phyloP scores from a whole-genome alignment of 805 yeast species.

The Yarrowia osloensis region DNA sequence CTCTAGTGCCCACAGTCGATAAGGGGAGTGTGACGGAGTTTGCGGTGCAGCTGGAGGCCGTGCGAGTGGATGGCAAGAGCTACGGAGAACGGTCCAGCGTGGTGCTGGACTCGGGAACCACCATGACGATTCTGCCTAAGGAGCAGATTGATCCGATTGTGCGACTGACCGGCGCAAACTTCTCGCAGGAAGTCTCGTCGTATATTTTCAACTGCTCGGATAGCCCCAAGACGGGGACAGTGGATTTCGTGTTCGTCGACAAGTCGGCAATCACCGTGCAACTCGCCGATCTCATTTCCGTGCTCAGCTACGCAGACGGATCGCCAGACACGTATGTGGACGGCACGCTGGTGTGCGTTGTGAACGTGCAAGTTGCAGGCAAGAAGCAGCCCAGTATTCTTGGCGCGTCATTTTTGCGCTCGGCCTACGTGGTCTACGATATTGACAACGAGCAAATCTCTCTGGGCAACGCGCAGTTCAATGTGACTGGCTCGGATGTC shows the following conservation, averaged over 20 bases:
- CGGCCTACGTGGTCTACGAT: conserved; percentile 8
- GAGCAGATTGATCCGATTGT: conserved; percentile 35
- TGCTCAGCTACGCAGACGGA: conserved; percentile 10
- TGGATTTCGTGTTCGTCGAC: conserved; percentile 75
- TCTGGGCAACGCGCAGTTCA: neutral
- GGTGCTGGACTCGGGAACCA: conserved; percentile 57
- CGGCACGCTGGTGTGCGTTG: conserved; percentile 3
- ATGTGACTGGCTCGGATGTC: neutral
- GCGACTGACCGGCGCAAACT: conserved; percentile 57
- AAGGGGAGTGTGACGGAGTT: conserved; percentile 36
- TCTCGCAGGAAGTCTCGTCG: conserved; percentile 44
- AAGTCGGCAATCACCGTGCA: conserved; percentile 91
- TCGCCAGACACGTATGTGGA: neutral
- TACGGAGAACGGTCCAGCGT: neutral
- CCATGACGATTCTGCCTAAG: conserved; percentile 50
- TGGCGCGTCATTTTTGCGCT: conserved; percentile 6
- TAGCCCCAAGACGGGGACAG: conserved; percentile 31
- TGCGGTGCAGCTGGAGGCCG: conserved; percentile 3
- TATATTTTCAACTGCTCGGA: conserved; percentile 46
- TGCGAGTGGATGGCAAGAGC: conserved; percentile 11
- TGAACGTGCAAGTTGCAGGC: neutral
- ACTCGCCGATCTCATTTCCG: conserved; percentile 61
- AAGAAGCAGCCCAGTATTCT: neutral
- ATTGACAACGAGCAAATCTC: conserved; percentile 6
- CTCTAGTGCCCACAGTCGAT: conserved; percentile 40